Evolutionary conservation across 495 filamentous ascomycete genomes (phyloP).

Genomic region (Aspergillus asperescens): DNA sequence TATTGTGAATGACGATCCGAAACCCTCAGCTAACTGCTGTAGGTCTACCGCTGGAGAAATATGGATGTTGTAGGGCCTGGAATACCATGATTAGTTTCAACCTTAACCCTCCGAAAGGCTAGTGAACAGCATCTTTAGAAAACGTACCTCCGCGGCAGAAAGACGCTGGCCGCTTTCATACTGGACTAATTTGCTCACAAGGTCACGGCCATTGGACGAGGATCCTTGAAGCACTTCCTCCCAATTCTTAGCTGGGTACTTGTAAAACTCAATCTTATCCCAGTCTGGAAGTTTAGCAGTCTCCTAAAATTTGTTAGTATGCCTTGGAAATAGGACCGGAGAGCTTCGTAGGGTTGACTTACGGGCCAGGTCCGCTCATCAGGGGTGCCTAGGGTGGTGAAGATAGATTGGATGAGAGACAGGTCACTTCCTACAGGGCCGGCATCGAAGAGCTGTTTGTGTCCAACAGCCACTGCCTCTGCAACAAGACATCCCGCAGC

Average conservation of each 20-base stretch:
- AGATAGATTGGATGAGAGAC: slow-evolving; percentile 83
- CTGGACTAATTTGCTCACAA: slow-evolving; percentile 49
- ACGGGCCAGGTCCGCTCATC: slow-evolving; percentile 72
- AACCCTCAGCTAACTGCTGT: neutral
- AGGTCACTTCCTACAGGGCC: slow-evolving; percentile 89
- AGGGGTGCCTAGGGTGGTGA: slow-evolving; percentile 82
- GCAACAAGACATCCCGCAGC: slow-evolving; percentile 79
- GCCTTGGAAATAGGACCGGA: neutral
- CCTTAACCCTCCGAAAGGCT: neutral
- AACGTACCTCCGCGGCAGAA: slow-evolving; percentile 46
- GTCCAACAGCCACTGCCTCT: slow-evolving; percentile 45
- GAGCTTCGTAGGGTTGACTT: slow-evolving; percentile 12
- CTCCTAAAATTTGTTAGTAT: slow-evolving; percentile 39
- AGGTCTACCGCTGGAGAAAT: slow-evolving; percentile 22
- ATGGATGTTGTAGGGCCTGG: slow-evolving; percentile 38
- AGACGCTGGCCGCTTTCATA: slow-evolving; percentile 53
- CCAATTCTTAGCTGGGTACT: slow-evolving; percentile 50
- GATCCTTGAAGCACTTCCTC: slow-evolving; percentile 45
- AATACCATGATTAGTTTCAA: slow-evolving; percentile 13
- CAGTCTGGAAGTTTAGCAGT: slow-evolving; percentile 54
- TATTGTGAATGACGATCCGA: no score
- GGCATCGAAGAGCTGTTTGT: slow-evolving; percentile 68
- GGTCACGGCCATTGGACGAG: slow-evolving; percentile 46
- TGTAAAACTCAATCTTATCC: slow-evolving; percentile 60
- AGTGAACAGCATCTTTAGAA: neutral